Conservation (phyloP, 2,329 filamentous ascomycete species). For the Aspergillus caelatus region DNA sequence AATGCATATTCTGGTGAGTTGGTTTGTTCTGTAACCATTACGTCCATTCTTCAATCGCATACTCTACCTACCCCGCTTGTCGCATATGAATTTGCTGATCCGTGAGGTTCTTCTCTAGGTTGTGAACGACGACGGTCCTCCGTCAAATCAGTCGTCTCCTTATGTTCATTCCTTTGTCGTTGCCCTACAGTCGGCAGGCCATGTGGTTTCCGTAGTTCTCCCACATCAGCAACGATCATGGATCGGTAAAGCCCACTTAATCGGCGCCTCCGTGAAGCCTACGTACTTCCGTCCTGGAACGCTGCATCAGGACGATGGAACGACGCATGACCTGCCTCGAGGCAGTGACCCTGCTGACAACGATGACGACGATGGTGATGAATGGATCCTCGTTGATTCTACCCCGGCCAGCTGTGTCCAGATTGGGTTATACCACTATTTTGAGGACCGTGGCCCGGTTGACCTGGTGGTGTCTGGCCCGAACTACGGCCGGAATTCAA, state of each 20-base stretch:
- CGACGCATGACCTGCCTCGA: slow-evolving; percentile 63
- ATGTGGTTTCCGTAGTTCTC: slow-evolving; percentile 87
- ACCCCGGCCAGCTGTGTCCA: slow-evolving; percentile 81
- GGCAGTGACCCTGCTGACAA: slow-evolving; percentile 55
- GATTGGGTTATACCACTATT: slow-evolving; percentile 80
- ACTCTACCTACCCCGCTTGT: not conserved
- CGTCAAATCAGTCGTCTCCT: slow-evolving; percentile 75
- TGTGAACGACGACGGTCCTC: slow-evolving; percentile 78
- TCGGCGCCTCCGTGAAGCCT: slow-evolving; percentile 83
- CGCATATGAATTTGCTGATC: slow-evolving; percentile 9
- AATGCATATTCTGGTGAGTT: slow-evolving; percentile 57
- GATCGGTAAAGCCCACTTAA: slow-evolving; percentile 98
- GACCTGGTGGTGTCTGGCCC: slow-evolving; percentile 79
- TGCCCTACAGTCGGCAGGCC: slow-evolving; percentile 72
- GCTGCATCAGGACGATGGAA: slow-evolving; percentile 66
- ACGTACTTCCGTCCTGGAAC: slow-evolving; percentile 75
- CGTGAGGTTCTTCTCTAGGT: slow-evolving; percentile 33
- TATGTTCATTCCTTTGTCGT: slow-evolving; percentile 76
- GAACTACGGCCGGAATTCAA: slow-evolving; percentile 83
- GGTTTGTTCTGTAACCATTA: not conserved
- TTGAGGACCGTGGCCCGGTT: slow-evolving; percentile 69
- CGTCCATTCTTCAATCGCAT: not conserved
- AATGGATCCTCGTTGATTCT: slow-evolving; percentile 81
- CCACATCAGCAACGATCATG: slow-evolving; percentile 92
- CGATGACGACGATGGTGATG: slow-evolving; percentile 60